Percentiles rank a stretch among this genome's conserved stretches.
These are phyloP conservation scores for Panicum virgatum DNA, from an alignment of 202 grass and related monocot species.

Conservation along the genomic window DNA sequence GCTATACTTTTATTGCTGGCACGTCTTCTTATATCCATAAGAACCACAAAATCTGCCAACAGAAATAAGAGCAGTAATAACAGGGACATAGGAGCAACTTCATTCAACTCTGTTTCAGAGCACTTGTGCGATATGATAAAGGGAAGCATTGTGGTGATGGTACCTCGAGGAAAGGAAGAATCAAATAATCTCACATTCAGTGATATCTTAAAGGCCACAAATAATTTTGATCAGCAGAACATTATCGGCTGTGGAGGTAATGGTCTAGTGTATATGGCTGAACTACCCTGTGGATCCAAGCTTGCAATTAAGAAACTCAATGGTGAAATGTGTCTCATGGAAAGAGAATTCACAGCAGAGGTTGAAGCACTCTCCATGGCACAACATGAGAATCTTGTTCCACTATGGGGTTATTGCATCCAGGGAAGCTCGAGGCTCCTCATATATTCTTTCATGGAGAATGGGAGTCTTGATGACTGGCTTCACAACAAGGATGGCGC, in stretches of 20 bases:
- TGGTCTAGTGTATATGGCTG: slow-evolving; percentile 86
- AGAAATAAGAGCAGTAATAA: slow-evolving; percentile 44
- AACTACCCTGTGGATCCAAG: slow-evolving; percentile 61
- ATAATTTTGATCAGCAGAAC: slow-evolving; percentile 87
- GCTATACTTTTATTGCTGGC: slow-evolving; percentile 51
- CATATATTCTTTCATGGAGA: slow-evolving; percentile 98
- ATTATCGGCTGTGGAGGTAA: slow-evolving; percentile 90
- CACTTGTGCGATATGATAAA: slow-evolving; percentile 38
- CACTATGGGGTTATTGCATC: slow-evolving; percentile 86
- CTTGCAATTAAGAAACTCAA: slow-evolving; percentile 90
- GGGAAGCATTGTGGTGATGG: slow-evolving; percentile 61
- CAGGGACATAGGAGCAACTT: slow-evolving; percentile 42
- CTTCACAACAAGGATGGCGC: slow-evolving; percentile 64
- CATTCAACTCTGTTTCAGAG: slow-evolving; percentile 56
- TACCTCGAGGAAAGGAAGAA: slow-evolving; percentile 53
- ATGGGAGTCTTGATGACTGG: slow-evolving; percentile 95
- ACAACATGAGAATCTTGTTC: slow-evolving; percentile 79
- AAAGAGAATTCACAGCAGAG: slow-evolving; percentile 88
- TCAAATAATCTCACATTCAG: slow-evolving; percentile 52
- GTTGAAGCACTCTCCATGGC: slow-evolving; percentile 84
- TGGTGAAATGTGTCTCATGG: slow-evolving; percentile 80
- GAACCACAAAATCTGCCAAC: slow-evolving; percentile 37
- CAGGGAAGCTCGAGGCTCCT: slow-evolving; percentile 67
- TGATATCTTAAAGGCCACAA: slow-evolving; percentile 83
- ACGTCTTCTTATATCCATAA: slow-evolving; percentile 43